Evolutionary conservation across 805 yeast genomes (phyloP), one percentile per base, ranked within the genome.

Genomic region (Lipomyces japonicus): DNA sequence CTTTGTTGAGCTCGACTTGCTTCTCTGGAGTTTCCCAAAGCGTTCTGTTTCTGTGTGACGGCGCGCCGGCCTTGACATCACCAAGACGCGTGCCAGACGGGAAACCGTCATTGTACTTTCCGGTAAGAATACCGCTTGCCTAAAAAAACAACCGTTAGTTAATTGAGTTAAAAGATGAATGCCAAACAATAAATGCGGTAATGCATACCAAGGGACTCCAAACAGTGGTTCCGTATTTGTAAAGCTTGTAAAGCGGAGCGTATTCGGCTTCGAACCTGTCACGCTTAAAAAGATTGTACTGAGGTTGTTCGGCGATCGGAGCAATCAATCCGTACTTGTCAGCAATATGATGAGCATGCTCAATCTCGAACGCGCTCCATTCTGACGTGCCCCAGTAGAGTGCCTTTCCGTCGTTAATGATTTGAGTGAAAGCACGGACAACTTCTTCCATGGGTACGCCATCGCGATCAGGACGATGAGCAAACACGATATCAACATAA

Each of bases 311-410:
- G 18, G 59, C 66, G 22, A 64, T 59, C 10, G 68, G 68, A 2
- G 68, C 59, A 45, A 64, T 65, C 31, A 64, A 55, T 35, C 57
- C 58, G 53, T 51, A 59, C 55, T 64, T 65, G 42, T 64, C 59
- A 9, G 68, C 68, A 40, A 63, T 60, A 44, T 64, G 68, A 34
- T 64, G 64, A 37, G 68, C 68, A 26, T 61, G 61, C 60, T 64
- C 68, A 46, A 64, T 65, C 47, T 64, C 66, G 37, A 50, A 64
- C 14, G 68, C 66, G 22, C 56, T 48, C 68, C 68, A 64, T 59
- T 64, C 65, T 9, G 63, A 61, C 2, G 68, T 64, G 2, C 66
- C 68, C 68, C 68, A 64, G 60, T 64, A 64, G 37, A 51, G 44
- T 14, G 68, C 68, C 53, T 65, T 63, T 38, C 68, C 68, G 37